Evolutionary conservation across 2,329 filamentous ascomycete species (phyloP), one percentile per base, ranked within the genome.

Genomic region (Arthrobotrys sinensis): DNA sequence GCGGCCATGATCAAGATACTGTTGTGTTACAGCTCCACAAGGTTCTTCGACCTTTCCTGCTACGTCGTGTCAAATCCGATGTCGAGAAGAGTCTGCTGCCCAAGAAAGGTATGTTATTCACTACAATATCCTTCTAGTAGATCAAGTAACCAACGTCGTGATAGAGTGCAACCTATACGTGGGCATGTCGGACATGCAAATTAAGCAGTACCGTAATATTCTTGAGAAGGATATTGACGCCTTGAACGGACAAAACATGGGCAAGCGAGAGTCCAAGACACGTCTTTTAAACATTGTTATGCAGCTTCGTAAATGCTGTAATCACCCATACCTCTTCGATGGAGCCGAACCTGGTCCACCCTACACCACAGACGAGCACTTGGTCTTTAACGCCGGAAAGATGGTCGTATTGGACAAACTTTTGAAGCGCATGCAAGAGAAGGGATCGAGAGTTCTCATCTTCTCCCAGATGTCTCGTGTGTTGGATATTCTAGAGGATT

Each of bases 401-500:
- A 99, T 99, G 96, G 90, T 94, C 36, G 94, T 99, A 83, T 88
- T 99, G 16, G 96, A 99, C 86, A 97, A 93, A 85, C 89, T 99
- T 10, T 87, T 99, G 60, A 91, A 89, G 82, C 90, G 94, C 55
- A 90, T 99, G 86, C 88, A 94, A 84, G 89, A 89, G 55, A 92
- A 97, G 83, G 96, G 94, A 48, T 98, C 94, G 83, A 90, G 96
- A 80, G 94, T 99, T n/a, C 89, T 99, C 70, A 98, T 99, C 82
- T 99, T 99, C 86, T 99, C 96, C 0, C 96, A 99, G 83, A 99
- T 99, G 96, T 97, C 94, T 83, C 93, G 96, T 88, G 88, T 97
- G 45, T 87, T 99, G 48, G 96, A 99, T 83, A 99, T 99, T 66
- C 88, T 99, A 14, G 96, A 99, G 83, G 96, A 99, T 84, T 99